Base-by-base conservation (phyloP, 1,284 basidiomycete genomes). In the Pseudozyma pruni region DNA sequence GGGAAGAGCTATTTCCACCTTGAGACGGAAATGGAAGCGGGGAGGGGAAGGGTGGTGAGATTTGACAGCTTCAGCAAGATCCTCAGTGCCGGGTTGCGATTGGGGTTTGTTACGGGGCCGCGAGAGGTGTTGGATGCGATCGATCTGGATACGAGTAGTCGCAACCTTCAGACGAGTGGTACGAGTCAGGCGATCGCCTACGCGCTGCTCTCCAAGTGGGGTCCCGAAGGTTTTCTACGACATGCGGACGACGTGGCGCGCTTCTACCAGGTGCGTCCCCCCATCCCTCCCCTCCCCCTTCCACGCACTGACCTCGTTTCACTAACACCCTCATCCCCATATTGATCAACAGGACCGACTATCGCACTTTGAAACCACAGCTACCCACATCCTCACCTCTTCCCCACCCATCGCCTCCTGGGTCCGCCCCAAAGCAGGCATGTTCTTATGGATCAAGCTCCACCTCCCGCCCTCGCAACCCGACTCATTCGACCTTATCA, bases 51-150 rank as follows among this genome's bases (percentile, higher is more conserved):
- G n/a, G 81, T 83, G 13, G 22, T 82, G 25, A 60, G 81, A 13
- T 78, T 79, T 64, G 77, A 82, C 38, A 78, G 74, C 43, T 72
- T 96, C 62, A 92, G 90, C 52, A 96, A 97, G 85, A 75, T 81
- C 56, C 49, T 81, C 19, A 74, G 72, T 17, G 76, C 76, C 39
- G 83, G 84, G 4, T 76, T 85, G 68, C 75, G 84, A 11, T 44
- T 93, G 70, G 94, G 93, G 11, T 94, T 91, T 79, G 88, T 88
- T 0, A 89, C 90, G 2, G 94, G 92, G 0, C 93, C 94, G 9
- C 86, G 86, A 45, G 84, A 86, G 11, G 84, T 98, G 34, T 76
- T 95, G 23, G 85, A 89, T 55, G 89, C 89, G 2, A 91, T 97
- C 46, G 89, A 94, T 80, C 83, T 87, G 53, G 86, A 89, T 78